Base-by-base conservation (phyloP, 2,329 filamentous ascomycete genomes). In the Monilinia laxa region DNA sequence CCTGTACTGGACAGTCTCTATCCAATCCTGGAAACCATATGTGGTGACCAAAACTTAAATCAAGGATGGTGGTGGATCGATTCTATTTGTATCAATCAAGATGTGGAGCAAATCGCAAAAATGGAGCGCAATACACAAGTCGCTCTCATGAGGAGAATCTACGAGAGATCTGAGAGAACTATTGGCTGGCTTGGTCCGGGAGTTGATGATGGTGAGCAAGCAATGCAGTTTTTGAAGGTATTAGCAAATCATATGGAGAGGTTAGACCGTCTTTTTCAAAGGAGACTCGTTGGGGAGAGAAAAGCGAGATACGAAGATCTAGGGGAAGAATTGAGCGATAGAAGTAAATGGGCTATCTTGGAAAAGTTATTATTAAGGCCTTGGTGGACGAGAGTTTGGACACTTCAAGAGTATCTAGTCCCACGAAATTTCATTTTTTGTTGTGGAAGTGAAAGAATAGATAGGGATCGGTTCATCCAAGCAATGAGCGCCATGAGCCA, bases 331-430 rank as follows among this genome's bases (percentile, higher is more conserved):
- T 49, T 59, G 7, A 49, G 57, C 25, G 42, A 49, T 18, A 35
- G 42, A 28, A 35, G 28, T 3, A 23, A 59, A 23, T 68, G 62
- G 66, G 45, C 51, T 51, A 12, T 49, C n/a, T 45, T 68, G 6
- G 66, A 68, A 51, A 68, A 16, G 18, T 31, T 68, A 5, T 20
- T 68, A 3, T 47, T 56, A 2, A 53, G 58, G 11, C 59, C 67
- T 38, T 68, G 67, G 67, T 67, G 59, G 59, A 64, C 65, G 20
- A 56, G 67, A 60, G 65, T 68, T 20, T 68, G 67, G 67, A 67
- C 65, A 38, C 55, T 68, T n/a, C 67, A 68, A 42, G 65, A 68
- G 49, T 67, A 67, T 56, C 52, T 68, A 16, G 59, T 67, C 1
- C 35, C 67, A 11, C n/a, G 45, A 40, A 67, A 47, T 57, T 64